Base-by-base conservation (phyloP, 192 early-diverging fungal species). In the Gaertneriomyces semiglobifer region DNA sequence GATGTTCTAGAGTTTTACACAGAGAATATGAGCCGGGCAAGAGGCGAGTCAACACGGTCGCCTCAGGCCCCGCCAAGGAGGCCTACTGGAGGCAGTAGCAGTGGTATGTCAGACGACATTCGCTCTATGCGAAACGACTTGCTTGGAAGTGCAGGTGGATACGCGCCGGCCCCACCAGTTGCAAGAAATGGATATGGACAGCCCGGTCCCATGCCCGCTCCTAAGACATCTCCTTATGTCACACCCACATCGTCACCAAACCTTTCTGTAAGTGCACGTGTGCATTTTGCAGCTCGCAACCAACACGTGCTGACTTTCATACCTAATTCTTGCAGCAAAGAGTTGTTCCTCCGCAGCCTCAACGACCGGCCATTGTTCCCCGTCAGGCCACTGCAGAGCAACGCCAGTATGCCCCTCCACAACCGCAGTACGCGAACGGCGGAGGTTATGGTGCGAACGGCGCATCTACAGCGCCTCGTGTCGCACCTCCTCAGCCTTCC, bases 1-100 rank as follows among this genome's bases (percentile, higher is more conserved):
- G 95, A 98, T 70, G 95, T 95, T 39, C 81, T 99, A 38, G 95
- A 97, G 74, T 99, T 99, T 65, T 99, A 98, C 82, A 94, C 95
- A 20, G 95, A 94, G 62, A 77, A 84, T 66, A 59, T 85, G 72
- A 66, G 57, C 44, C 53, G 65, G 41, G 66, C 58, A 42, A 57
- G 66, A 50, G 42, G 43, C 18, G 66, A n/a, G 4, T 4, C 25
- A 33, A 33, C 55, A 57, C 16, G 55, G 16, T 57, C 55, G 38
- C 55, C 55, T 38, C 55, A 33, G 25, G 25, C 25, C 2, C 25
- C 25, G 25, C 25, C 25, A 33, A 33, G 25, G 25, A 33, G 25
- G 25, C 25, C 25, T 33, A 33, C 25, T 33, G 25, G 25, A 33
- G 25, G 25, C 25, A 33, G 25, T 33, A 33, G 25, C 25, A 33